Evolutionary conservation across 2,329 filamentous ascomycete genomes (phyloP).

Genomic region (Ophiostoma australiae): DNA sequence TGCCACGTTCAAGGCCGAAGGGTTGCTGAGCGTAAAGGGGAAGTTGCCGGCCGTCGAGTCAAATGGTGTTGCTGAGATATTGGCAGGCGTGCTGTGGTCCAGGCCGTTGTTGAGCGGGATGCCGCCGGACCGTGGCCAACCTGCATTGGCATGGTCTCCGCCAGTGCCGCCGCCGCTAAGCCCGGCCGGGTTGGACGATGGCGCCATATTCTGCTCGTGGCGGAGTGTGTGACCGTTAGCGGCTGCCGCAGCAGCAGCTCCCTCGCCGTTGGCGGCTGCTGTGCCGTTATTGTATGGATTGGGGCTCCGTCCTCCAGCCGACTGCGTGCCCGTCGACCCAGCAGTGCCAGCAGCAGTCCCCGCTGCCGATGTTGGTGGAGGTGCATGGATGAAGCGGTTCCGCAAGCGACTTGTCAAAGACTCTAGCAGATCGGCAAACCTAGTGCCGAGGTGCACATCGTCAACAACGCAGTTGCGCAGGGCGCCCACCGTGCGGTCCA

Average conservation of each 20-base stretch:
- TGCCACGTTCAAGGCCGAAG: constrained; percentile 46
- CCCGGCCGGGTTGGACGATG: background rate
- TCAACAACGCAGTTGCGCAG: constrained; percentile 75
- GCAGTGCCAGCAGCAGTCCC: constrained; percentile 19
- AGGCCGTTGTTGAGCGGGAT: background rate
- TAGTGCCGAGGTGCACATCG: constrained; percentile 78
- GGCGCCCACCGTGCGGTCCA: constrained; percentile 69
- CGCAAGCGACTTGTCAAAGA: constrained; percentile 69
- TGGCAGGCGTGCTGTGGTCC: constrained; percentile 44
- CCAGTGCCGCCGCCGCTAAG: background rate
- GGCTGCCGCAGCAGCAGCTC: background rate
- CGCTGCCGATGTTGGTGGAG: constrained; percentile 37
- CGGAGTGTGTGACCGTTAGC: background rate
- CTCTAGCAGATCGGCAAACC: constrained; percentile 78
- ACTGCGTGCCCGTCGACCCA: constrained; percentile 14
- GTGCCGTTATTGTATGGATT: background rate
- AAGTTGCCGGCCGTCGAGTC: constrained; percentile 53
- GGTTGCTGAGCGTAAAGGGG: constrained; percentile 45
- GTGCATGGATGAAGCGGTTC: constrained; percentile 66
- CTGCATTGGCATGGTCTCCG: background rate
- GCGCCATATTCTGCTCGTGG: background rate
- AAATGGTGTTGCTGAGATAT: constrained; percentile 60
- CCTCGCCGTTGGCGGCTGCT: background rate
- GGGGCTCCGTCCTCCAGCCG: background rate
- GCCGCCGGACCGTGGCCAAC: background rate